Evolutionary conservation across 495 filamentous ascomycete genomes (phyloP).

Genomic region (Halenospora varia): DNA sequence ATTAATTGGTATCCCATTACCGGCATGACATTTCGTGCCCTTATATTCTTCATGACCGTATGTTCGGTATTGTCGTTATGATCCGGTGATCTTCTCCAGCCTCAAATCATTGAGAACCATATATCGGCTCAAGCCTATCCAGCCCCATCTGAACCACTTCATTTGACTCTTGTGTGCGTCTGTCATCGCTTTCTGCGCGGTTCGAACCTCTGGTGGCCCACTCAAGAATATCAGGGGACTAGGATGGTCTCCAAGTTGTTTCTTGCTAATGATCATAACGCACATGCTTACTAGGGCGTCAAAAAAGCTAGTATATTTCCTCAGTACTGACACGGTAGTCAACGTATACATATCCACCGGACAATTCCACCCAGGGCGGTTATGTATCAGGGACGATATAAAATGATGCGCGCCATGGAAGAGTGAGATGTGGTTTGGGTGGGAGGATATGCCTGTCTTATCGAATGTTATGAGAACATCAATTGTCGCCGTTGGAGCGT

Average conservation of each 20-base stretch:
- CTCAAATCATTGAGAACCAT: slow-evolving; percentile 93
- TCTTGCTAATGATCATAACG: slow-evolving; percentile 36
- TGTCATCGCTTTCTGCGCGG: slow-evolving; percentile 81
- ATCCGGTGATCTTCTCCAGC: slow-evolving; percentile 44
- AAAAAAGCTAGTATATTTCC: slow-evolving; percentile 78
- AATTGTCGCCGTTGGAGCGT: slow-evolving; percentile 56
- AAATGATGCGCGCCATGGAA: slow-evolving; percentile 79
- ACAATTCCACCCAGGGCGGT: slow-evolving; percentile 59
- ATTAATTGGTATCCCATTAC: neutral
- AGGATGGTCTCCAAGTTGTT: slow-evolving; percentile 37
- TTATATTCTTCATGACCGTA: neutral
- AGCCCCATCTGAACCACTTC: slow-evolving; percentile 97
- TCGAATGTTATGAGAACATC: slow-evolving; percentile 91
- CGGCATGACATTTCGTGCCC: too few relatives aligned
- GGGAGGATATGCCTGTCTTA: slow-evolving; percentile 67
- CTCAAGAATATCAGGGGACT: slow-evolving; percentile 65
- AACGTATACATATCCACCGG: slow-evolving; percentile 84
- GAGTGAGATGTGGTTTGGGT: slow-evolving; percentile 88
- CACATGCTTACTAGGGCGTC: slow-evolving; percentile 66
- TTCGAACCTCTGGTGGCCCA: slow-evolving; percentile 53
- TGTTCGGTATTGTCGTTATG: neutral
- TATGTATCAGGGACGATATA: slow-evolving; percentile 55
- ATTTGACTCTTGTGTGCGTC: slow-evolving; percentile 90
- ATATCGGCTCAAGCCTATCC: slow-evolving; percentile 87
- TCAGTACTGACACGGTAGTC: slow-evolving; percentile 57